Conservation (phyloP, 331 rosid species). For the Prunus yedoensis region DNA sequence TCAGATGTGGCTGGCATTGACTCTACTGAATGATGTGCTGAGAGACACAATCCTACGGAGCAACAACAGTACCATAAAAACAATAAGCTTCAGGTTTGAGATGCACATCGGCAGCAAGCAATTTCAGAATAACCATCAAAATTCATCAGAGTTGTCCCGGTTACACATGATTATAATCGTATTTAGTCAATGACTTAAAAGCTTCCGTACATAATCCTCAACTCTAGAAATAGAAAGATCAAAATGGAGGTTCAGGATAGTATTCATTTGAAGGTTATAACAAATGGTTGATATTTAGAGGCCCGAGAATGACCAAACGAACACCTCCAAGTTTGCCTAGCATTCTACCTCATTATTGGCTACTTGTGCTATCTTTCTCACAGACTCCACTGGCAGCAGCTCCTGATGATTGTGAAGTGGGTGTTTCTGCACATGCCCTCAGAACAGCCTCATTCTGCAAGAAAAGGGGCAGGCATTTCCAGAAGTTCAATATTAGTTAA, state of each 20-base stretch:
- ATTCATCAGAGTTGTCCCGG: neutral
- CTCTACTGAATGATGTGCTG: neutral
- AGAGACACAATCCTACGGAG: neutral
- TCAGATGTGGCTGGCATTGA: neutral
- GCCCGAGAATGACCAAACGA: neutral
- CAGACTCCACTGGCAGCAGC: conserved; percentile 22
- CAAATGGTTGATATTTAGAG: conserved; percentile 10
- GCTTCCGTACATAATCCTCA: neutral
- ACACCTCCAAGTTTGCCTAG: conserved; percentile 12
- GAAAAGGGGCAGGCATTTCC: conserved; percentile 5
- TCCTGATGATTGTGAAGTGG: conserved; percentile 47
- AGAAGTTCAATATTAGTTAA: neutral
- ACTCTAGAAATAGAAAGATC: conserved; percentile 4
- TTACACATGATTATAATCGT: neutral
- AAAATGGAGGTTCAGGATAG: neutral
- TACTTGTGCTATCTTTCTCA: conserved; percentile 18
- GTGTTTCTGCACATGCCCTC: conserved; percentile 69
- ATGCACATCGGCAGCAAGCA: neutral
- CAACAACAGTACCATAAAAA: neutral
- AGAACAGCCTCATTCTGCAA: conserved; percentile 83
- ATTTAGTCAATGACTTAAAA: neutral
- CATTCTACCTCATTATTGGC: conserved; percentile 23
- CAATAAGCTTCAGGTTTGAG: neutral
- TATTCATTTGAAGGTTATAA: conserved; percentile 4
- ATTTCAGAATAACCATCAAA: neutral